Conservation (phyloP, 108 stramenopile species). For the Epithemia pelagica region DNA sequence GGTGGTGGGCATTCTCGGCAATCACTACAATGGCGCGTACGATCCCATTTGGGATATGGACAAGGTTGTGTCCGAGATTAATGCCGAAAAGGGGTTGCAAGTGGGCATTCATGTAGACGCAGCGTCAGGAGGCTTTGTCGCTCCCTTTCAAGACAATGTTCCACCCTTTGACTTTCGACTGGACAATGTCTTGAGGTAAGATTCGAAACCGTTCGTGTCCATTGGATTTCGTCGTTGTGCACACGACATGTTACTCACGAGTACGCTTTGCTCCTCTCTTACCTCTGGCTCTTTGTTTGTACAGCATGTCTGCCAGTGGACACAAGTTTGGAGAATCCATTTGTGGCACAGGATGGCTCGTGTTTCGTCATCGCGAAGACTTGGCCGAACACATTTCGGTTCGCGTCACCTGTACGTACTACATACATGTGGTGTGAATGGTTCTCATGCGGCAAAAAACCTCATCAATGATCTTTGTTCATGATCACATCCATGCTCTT, state of each 20-base stretch:
- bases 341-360: conserved; percentile 54
- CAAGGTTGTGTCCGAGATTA: conserved; percentile 22
- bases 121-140: conserved; percentile 43
- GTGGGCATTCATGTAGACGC: conserved; percentile 47
- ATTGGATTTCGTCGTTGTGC: too few relatives aligned
- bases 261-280: not conserved
- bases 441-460: too few relatives aligned
- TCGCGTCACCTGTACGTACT: conserved; percentile 20
- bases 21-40: conserved; percentile 49
- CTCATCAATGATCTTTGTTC: too few relatives aligned
- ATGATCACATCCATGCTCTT: too few relatives aligned
- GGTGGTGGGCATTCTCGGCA: conserved; percentile 42
- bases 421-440: too few relatives aligned
- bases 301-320: conserved; percentile 36
- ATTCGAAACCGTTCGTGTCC: not conserved
- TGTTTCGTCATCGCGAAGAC: conserved; percentile 37
- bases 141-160: conserved; percentile 39
- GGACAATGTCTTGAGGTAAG: conserved; percentile 25
- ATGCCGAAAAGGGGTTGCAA: conserved; percentile 40
- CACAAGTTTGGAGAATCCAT: conserved; percentile 55
- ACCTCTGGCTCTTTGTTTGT: not conserved
- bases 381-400: conserved; percentile 42
- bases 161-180: conserved; percentile 48
- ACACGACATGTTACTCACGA: too few relatives aligned
- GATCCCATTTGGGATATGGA: conserved; percentile 46